Base-by-base conservation (phyloP, 345 rosid genomes). In the Aquilaria sinensis region DNA sequence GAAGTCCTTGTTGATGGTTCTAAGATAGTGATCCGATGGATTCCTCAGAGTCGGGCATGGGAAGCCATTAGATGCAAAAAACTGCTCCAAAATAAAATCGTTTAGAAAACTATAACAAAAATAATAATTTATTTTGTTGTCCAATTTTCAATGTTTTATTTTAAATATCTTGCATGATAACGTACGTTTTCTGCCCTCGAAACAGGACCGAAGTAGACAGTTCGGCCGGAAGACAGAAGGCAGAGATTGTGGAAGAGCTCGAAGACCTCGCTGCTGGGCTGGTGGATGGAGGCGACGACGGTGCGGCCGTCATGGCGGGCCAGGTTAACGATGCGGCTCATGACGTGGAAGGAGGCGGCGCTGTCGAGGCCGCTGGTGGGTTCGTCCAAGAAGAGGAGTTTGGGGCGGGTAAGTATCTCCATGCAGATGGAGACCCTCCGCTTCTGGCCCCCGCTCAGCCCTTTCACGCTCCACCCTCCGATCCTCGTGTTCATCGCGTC, bases 361-460 rank as follows among this genome's bases (percentile, higher is more conserved):
- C 86, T 73, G 31, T 84, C 86, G 0, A 84, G 78, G 0, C 84
- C 89, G 12, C 84, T 79, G 0, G 86, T 84, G 0, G 83, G 86
- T 72, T 75, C 80, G 9, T 81, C 85, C 0, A 81, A 80, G 68
- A 81, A 84, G 32, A 84, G 65, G 0, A 81, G 80, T 71, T 72
- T 72, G 0, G 85, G 89, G 0, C 81, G 47, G 0, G 68, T 81
- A 31, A 84, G 61, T 66, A 84, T 76, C 66, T 84, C 86, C 5
- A 77, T 81, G 66, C 86, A 84, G 57, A 81, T 84, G 67, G 81
- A 75, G 23, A 81, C 86, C 51, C 85, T 70, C 68, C 85, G 62
- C 67, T 79, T 84, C 47, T 80, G 85, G 31, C 83, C 86, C 1
- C 86, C 83, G 12, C 86, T 84, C 1, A 84, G 70, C 30, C 86